A percentile compares a stretch with the other conserved stretches of the same genome.
Conservation (phyloP, 805 yeast species). For the Ogataea paraovalis region DNA sequence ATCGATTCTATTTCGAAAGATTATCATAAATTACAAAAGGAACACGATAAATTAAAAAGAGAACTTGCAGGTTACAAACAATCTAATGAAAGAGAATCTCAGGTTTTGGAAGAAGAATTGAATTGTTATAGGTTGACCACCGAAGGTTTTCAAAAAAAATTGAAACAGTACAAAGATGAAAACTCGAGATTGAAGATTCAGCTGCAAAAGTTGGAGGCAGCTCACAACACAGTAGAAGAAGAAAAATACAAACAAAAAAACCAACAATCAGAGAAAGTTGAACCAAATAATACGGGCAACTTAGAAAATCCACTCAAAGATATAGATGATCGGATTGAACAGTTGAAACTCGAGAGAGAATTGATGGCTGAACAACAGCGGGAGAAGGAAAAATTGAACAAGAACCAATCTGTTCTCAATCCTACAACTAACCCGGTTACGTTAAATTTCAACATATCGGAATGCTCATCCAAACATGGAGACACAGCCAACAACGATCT, state of each 20-base stretch:
- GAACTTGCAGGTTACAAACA: neutral
- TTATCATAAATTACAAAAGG: neutral
- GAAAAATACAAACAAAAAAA: neutral
- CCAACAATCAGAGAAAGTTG: neutral
- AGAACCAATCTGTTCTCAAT: neutral
- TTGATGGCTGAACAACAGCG: neutral
- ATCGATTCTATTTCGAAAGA: constrained; percentile 12
- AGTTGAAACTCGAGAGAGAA: neutral
- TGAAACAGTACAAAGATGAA: constrained; percentile 17
- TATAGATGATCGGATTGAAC: neutral
- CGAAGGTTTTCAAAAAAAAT: constrained; percentile 10
- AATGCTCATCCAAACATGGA: neutral
- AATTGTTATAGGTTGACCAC: neutral
- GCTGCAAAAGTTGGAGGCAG: constrained; percentile 4
- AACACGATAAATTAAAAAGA: constrained; percentile 3
- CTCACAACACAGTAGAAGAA: neutral
- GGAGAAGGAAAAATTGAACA: neutral
- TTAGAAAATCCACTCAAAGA: neutral
- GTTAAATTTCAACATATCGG: constrained; percentile 1
- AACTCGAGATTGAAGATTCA: constrained; percentile 7
- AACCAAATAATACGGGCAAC: neutral
- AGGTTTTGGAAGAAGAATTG: constrained; percentile 1
- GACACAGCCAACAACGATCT: neutral
- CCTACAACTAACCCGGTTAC: neutral
- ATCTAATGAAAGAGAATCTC: neutral